phyloP scores from a whole-genome alignment of 768 basidiomycete genomes.

The Lactarius sp. region DNA sequence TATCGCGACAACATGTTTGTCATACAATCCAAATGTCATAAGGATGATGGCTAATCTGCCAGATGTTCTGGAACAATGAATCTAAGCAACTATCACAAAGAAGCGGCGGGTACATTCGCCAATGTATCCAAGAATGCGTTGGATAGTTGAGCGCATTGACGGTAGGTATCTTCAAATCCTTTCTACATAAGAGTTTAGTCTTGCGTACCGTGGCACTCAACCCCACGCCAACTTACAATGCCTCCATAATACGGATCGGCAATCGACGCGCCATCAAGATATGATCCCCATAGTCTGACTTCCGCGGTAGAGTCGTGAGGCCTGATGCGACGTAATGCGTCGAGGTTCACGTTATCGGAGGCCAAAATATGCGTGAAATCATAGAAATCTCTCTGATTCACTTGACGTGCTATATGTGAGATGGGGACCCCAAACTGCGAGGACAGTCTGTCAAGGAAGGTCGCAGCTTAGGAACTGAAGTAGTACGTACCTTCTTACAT shows the following conservation, averaged over 20 bases:
- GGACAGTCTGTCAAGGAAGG: not conserved
- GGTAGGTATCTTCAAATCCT: conserved; percentile 73
- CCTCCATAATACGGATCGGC: conserved; percentile 84
- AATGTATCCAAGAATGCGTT: conserved; percentile 77
- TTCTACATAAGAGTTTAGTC: conserved; percentile 35
- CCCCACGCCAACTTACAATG: conserved; percentile 39
- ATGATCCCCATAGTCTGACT: conserved; percentile 78
- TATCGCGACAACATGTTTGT: not conserved
- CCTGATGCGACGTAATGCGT: conserved; percentile 49
- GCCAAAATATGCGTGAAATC: conserved; percentile 83
- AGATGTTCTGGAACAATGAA: not conserved
- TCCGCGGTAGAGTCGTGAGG: conserved; percentile 51
- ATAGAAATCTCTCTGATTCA: conserved; percentile 59
- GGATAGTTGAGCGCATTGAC: conserved; percentile 68
- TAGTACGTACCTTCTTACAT: conserved; percentile 58
- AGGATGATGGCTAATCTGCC: not conserved
- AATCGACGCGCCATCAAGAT: conserved; percentile 64
- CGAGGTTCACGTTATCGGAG: conserved; percentile 73
- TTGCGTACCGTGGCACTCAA: not conserved
- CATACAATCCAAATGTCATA: not conserved
- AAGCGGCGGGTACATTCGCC: conserved; percentile 29
- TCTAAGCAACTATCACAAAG: conserved; percentile 2
- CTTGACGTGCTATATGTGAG: conserved; percentile 60
- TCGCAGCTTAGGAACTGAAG: not conserved
- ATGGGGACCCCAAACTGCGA: conserved; percentile 69